Evolutionary conservation across 345 rosid species (phyloP).

Genomic region (Eucalyptus cloeziana): DNA sequence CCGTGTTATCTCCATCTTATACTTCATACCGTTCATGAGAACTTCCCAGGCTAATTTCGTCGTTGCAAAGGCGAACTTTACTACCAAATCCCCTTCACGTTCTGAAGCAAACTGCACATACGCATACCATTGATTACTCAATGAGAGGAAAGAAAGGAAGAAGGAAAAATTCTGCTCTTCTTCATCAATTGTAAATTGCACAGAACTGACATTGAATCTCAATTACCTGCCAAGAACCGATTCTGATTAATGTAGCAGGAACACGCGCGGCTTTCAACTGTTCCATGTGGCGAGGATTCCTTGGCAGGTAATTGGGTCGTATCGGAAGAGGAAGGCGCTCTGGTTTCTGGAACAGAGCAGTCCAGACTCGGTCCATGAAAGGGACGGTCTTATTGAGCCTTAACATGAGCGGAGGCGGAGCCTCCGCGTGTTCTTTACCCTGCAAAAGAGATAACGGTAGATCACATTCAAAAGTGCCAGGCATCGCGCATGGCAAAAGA

Average conservation of each 20-base stretch:
- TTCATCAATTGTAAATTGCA: not conserved
- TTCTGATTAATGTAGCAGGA: constrained; percentile 8
- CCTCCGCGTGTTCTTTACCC: not conserved
- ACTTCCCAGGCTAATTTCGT: constrained; percentile 60
- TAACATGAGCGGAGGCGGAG: constrained; percentile 3
- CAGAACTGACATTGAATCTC: not conserved
- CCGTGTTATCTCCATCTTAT: constrained; percentile 30
- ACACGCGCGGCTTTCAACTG: constrained; percentile 23
- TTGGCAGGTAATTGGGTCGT: not conserved
- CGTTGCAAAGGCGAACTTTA: constrained; percentile 45
- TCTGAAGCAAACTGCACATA: constrained; percentile 11
- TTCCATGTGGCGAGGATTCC: not conserved
- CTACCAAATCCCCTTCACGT: constrained; percentile 30
- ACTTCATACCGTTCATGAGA: constrained; percentile 16
- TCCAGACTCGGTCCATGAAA: not conserved
- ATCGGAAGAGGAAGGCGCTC: not conserved
- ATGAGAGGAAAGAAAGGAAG: not conserved
- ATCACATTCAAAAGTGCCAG: not conserved
- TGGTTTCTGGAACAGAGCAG: not conserved
- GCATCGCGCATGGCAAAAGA: not conserved
- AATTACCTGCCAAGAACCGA: constrained; percentile 43
- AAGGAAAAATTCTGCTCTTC: not conserved
- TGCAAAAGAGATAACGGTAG: not conserved
- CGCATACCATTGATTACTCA: not conserved
- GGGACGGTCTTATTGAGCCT: not conserved